Percentiles rank a stretch among this genome's conserved stretches.
phyloP scores from a whole-genome alignment of 1,139 yeast species.

The Williopsis jadinii region DNA sequence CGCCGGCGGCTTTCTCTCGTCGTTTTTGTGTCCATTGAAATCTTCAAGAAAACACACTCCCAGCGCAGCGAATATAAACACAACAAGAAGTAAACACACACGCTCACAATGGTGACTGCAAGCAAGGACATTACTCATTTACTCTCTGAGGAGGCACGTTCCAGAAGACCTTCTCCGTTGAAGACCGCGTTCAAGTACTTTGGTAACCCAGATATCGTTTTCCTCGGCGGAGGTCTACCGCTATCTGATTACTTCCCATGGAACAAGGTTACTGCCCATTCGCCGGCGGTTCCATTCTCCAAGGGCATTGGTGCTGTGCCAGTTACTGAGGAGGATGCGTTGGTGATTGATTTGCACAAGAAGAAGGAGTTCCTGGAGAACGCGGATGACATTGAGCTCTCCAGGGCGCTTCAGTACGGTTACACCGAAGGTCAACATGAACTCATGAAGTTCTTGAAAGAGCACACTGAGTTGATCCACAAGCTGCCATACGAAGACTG shows the following conservation, averaged over 20 bases:
- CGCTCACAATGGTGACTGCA: constrained; percentile 19
- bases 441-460: constrained; percentile 56
- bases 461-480: constrained; percentile 71
- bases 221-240: constrained; percentile 95
- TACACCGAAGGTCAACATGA: constrained; percentile 73
- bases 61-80: background rate
- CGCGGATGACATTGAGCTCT: constrained; percentile 60
- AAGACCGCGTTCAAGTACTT: constrained; percentile 79
- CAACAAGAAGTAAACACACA: background rate
- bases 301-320: constrained; percentile 70
- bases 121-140: constrained; percentile 71
- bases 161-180: constrained; percentile 74
- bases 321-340: constrained; percentile 38
- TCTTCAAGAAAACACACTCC: too few species aligned
- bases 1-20: too few species aligned
- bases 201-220: constrained; percentile 68
- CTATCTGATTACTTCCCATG: constrained; percentile 88
- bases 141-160: constrained; percentile 69
- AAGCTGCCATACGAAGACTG: constrained; percentile 58
- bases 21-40: too few species aligned
- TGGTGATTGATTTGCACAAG: constrained; percentile 34
- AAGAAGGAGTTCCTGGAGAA: constrained; percentile 31
- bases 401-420: constrained; percentile 90
- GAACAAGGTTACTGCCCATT: constrained; percentile 59
- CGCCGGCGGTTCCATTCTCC: constrained; percentile 72